phyloP scores from a whole-genome alignment of 164 flowering plant genomes.

The Liriodendron chinense region DNA sequence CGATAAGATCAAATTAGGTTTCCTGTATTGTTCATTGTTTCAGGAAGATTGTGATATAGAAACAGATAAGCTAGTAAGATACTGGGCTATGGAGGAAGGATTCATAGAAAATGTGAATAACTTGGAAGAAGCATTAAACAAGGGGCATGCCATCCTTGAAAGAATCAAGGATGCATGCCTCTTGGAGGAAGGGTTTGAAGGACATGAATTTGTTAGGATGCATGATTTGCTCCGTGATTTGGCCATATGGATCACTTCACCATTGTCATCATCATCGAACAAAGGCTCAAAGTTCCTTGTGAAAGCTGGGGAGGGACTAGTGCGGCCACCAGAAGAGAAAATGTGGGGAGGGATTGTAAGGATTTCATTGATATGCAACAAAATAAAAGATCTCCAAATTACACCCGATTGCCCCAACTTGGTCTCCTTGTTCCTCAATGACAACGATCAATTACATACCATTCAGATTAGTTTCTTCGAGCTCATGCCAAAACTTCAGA shows the following conservation, averaged over 20 bases:
- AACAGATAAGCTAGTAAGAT: not conserved
- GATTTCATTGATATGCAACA: too few species aligned
- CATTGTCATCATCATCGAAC: not conserved
- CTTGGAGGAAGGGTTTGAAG: not conserved
- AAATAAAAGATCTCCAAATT: too few species aligned
- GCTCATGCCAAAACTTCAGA: too few species aligned
- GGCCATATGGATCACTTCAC: constrained; percentile 4
- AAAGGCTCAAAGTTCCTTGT: too few species aligned
- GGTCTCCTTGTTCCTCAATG: too few species aligned
- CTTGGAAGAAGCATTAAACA: not conserved
- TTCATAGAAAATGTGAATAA: not conserved
- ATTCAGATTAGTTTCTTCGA: too few species aligned
- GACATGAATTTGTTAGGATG: not conserved
- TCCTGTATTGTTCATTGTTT: not conserved
- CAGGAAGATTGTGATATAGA: not conserved
- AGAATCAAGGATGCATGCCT: not conserved
- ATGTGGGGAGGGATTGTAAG: not conserved
- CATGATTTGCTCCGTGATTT: constrained; percentile 3
- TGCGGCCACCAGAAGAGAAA: not conserved
- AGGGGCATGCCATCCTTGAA: constrained; percentile 1
- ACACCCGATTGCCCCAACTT: too few species aligned
- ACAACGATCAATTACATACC: too few species aligned
- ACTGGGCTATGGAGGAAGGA: constrained; percentile 10
- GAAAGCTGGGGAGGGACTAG: too few species aligned
- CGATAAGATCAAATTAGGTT: not conserved